Evolutionary conservation across 1,284 basidiomycete species (phyloP).

Genomic region (Exobasidium rhododendri): DNA sequence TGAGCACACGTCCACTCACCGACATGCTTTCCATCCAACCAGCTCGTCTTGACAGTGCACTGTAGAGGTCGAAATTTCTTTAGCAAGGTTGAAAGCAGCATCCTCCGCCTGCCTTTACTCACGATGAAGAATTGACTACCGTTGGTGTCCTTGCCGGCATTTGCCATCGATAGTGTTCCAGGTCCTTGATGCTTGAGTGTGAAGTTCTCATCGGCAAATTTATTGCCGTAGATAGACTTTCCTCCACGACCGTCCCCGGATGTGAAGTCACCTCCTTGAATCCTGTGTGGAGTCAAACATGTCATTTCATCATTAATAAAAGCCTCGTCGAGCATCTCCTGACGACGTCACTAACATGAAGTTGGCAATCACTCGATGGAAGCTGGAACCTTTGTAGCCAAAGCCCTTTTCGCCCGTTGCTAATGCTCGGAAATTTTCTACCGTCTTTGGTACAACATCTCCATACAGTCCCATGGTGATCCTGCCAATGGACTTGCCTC

Average conservation of each 20-base stretch:
- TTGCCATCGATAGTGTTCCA: conserved; percentile 27
- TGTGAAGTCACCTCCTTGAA: conserved; percentile 52
- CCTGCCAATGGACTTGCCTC: conserved; percentile 41
- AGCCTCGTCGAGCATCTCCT: too few species aligned
- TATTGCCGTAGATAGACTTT: conserved; percentile 46
- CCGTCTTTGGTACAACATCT: conserved; percentile 46
- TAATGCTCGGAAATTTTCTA: conserved; percentile 24
- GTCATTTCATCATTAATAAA: too few species aligned
- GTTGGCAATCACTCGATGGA: conserved; percentile 61
- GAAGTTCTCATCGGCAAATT: conserved; percentile 29
- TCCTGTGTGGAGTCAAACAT: conserved; percentile 5
- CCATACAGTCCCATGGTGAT: conserved; percentile 48
- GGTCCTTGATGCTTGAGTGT: conserved; percentile 26
- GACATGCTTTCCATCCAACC: conserved; percentile 64
- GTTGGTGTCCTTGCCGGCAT: conserved; percentile 57
- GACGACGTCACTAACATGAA: conserved; percentile 63
- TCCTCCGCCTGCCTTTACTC: conserved; percentile 5
- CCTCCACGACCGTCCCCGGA: conserved; percentile 51
- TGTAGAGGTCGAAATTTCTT: background rate
- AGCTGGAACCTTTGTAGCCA: conserved; percentile 26
- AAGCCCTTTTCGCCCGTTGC: conserved; percentile 23
- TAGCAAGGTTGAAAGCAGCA: background rate
- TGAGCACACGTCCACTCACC: conserved; percentile 32
- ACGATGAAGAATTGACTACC: conserved; percentile 36
- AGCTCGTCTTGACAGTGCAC: conserved; percentile 54